Evolutionary conservation across 225 moss, liverwort and hornwort genomes (phyloP), one percentile per base, ranked within the genome.

Genomic region (Bryum argenteum): DNA sequence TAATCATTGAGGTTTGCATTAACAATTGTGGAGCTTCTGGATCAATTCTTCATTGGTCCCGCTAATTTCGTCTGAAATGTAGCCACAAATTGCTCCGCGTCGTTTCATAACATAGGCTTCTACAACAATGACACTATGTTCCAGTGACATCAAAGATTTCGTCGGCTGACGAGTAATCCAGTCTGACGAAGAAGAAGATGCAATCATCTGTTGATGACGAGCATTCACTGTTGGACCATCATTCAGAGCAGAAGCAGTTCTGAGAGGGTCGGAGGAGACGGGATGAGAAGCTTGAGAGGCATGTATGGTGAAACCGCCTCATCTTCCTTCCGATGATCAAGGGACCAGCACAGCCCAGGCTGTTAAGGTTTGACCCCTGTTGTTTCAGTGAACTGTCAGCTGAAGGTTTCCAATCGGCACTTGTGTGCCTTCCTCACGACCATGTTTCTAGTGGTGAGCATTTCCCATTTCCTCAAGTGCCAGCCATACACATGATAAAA

Each of bases 281-380:
- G 79, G 72, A 79, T 42, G 79, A 72, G 83, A 80, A 73, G 66
- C 73, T 73, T 73, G 69, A 80, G 76, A 80, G 83, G 83, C 70
- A 83, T 73, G 66, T 61, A 69, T 62, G 66, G 56, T 61, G 79
- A 83, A 83, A 80, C 83, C 83, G 79, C 83, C 83, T 83, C 77
- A 77, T 73, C 73, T 70, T 73, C 79, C 60, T 66, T 61, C 76
- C 55, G 70, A 70, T 77, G 76, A 83, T 80, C 79, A 80, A 83
- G 83, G 76, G 79, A 55, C 72, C 71, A 75, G 22, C 70, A 44
- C 52, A 53, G 71, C 70, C 28, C 59, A 54, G 59, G 69, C 63
- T 75, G 63, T 72, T 76, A 79, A 76, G 65, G 40, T 65, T 71
- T 26, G 61, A 55, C 13, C 24, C 37, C 53, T 39, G 40, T 13